Evolutionary conservation across 1,284 basidiomycete genomes (phyloP).

Genomic region (Ustilago bromivora): DNA sequence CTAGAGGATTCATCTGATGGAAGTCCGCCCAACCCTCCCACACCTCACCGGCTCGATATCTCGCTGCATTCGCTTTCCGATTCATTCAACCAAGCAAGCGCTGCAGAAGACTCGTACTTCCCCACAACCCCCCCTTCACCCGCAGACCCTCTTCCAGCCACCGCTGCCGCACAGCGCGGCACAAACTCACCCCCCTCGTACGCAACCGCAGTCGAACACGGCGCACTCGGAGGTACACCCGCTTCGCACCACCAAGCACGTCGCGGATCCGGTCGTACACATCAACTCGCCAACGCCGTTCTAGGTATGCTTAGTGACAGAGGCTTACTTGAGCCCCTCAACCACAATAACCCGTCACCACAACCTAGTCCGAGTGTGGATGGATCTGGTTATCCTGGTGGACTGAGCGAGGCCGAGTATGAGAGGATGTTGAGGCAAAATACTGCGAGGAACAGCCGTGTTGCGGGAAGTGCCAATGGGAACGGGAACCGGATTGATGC

Average conservation of each 20-base stretch:
- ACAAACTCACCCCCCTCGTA: slow-evolving; percentile 35
- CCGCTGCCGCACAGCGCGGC: not conserved
- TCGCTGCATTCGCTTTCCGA: slow-evolving; percentile 70
- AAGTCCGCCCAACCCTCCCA: slow-evolving; percentile 73
- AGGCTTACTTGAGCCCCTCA: slow-evolving; percentile 52
- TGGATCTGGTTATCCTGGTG: slow-evolving; percentile 27
- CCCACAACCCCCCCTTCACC: slow-evolving; percentile 37
- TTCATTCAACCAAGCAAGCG: slow-evolving; percentile 21
- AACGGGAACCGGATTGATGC: too few relatives aligned
- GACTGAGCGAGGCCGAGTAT: slow-evolving; percentile 46
- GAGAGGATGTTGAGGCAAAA: slow-evolving; percentile 45
- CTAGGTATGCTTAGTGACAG: slow-evolving; percentile 59
- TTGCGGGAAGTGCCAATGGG: not conserved
- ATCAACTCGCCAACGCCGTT: slow-evolving; percentile 58
- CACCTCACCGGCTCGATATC: slow-evolving; percentile 74
- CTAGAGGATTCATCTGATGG: slow-evolving; percentile 46
- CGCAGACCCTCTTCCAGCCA: slow-evolving; percentile 18
- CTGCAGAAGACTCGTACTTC: slow-evolving; percentile 48
- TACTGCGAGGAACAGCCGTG: slow-evolving; percentile 33
- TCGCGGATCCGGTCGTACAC: slow-evolving; percentile 49
- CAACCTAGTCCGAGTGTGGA: slow-evolving; percentile 26
- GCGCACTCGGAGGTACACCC: slow-evolving; percentile 39
- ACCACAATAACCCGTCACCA: slow-evolving; percentile 38
- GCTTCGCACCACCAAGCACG: slow-evolving; percentile 45
- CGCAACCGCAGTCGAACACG: slow-evolving; percentile 27